Evolutionary conservation across 2,329 filamentous ascomycete genomes (phyloP).

Genomic region (Parastagonospora avenae): DNA sequence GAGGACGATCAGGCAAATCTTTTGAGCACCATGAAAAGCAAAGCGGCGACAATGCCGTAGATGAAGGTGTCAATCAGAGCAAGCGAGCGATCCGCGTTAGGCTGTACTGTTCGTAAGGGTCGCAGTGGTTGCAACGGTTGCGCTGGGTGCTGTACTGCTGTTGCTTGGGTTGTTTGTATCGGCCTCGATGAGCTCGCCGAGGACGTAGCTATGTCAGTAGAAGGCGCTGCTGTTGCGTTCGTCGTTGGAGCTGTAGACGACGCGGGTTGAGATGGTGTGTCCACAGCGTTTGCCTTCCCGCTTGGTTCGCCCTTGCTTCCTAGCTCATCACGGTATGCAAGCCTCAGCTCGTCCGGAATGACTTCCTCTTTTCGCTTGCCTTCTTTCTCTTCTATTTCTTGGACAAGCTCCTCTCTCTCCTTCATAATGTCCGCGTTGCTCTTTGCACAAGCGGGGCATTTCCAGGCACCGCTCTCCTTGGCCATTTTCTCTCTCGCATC

Average conservation of each 20-base stretch:
- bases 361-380: slow-evolving; percentile 50
- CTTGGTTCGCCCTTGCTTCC: slow-evolving; percentile 45
- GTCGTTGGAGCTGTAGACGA: neutral
- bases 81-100: slow-evolving; percentile 60
- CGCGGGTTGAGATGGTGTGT: neutral
- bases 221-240: neutral
- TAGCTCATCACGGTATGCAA: slow-evolving; percentile 78
- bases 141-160: neutral
- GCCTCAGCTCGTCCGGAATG: slow-evolving; percentile 61
- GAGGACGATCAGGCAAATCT: slow-evolving; percentile 41
- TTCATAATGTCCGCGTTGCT: slow-evolving; percentile 75
- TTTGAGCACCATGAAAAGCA: slow-evolving; percentile 70
- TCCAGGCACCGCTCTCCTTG: slow-evolving; percentile 66
- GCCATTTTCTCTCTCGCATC: slow-evolving; percentile 72
- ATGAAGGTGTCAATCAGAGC: slow-evolving; percentile 85
- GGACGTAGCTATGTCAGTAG: neutral
- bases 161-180: neutral
- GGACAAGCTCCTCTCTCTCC: slow-evolving; percentile 67
- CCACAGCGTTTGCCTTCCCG: slow-evolving; percentile 20
- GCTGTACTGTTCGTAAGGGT: slow-evolving; percentile 31
- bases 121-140: neutral
- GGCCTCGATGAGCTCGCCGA: slow-evolving; percentile 1
- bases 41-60: slow-evolving; percentile 69
- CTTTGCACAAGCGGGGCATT: slow-evolving; percentile 72
- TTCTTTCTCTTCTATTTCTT: slow-evolving; percentile 52